These are phyloP conservation scores for Aspergillus steynii DNA, from an alignment of 495 filamentous ascomycete genomes.

Conservation along the genomic window DNA sequence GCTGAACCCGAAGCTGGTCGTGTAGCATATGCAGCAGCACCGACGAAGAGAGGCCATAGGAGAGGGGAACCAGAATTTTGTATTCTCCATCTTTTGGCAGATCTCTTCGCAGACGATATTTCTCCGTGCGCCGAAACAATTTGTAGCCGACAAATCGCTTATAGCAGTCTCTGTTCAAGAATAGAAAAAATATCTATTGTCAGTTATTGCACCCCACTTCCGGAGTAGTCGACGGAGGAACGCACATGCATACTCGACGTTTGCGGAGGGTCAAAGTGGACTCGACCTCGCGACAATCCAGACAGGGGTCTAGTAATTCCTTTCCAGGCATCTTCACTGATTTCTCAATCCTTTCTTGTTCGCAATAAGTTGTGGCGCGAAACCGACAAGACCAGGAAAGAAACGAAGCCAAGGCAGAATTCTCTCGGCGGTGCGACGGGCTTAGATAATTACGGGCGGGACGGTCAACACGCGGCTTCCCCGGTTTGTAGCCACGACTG, in stretches of 20 bases:
- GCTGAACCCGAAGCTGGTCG: slow-evolving; percentile 61
- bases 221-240: slow-evolving; percentile 16
- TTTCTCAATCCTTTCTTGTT: neutral
- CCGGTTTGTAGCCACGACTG: slow-evolving; percentile 34
- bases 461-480: slow-evolving; percentile 35
- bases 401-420: slow-evolving; percentile 24
- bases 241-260: slow-evolving; percentile 50
- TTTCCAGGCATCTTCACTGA: slow-evolving; percentile 39
- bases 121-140: slow-evolving; percentile 74
- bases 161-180: slow-evolving; percentile 66
- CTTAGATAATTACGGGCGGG: slow-evolving; percentile 31
- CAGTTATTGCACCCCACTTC: slow-evolving; percentile 11
- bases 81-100: slow-evolving; percentile 38
- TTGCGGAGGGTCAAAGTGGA: slow-evolving; percentile 39
- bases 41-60: slow-evolving; percentile 81
- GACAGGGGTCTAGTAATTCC: slow-evolving; percentile 32
- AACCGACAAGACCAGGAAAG: slow-evolving; percentile 4
- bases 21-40: slow-evolving; percentile 74
- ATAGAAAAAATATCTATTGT: slow-evolving; percentile 7
- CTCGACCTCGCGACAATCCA: slow-evolving; percentile 45
- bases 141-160: slow-evolving; percentile 72
- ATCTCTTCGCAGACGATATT: slow-evolving; percentile 47
- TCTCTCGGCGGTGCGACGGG: slow-evolving; percentile 18
- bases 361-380: neutral
- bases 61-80: slow-evolving; percentile 74